Base-by-base conservation (phyloP, 2,329 filamentous ascomycete genomes). In the Hypoxylon sp. region DNA sequence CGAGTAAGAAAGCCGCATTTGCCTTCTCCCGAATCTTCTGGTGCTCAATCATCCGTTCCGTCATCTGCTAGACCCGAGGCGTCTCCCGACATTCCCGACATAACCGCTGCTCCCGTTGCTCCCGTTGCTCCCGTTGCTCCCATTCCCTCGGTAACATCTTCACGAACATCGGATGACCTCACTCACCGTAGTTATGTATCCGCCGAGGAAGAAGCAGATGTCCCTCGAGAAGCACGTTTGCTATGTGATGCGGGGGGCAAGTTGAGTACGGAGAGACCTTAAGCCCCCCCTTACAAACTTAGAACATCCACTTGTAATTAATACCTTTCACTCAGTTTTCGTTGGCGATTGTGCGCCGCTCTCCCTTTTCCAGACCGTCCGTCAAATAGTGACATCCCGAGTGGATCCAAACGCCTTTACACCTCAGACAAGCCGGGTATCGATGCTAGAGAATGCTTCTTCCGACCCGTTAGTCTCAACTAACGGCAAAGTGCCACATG, bases 261-360 rank as follows among this genome's bases (percentile, higher is more conserved):
- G 70, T 74, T 87, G 22, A 84, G 75, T 77, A 72, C 39, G 71
- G 33, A 52, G 33, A n/a, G 29, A 29, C 17, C 31, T 31, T 19
- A 5, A 22, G 1, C 52, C 14, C 0, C 11, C n/a, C n/a, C n/a
- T n/a, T n/a, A n/a, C n/a, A n/a, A 10, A 10, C n/a, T 26, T 17
- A 5, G 3, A 22, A n/a, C n/a, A 31, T 10, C 31, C 5, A n/a
- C 5, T 35, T 60, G 5, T 56, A 14, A 37, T 50, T 69, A 29
- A 62, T 17, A 29, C 19, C 1, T 29, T 58, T 17, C n/a, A 31
- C 37, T 14, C 37, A 77, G 76, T 86, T 31, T 88, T 88, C 72
- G 85, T 87, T 24, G 86, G 86, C 4, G 86, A 88, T 72, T 87
- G 85, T 69, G 86, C 86, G 3, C 86, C 86, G 0, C 76, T 88